These are phyloP conservation scores for Triangularia setosa DNA, from an alignment of 2,329 filamentous ascomycete genomes.

Conservation along the genomic window DNA sequence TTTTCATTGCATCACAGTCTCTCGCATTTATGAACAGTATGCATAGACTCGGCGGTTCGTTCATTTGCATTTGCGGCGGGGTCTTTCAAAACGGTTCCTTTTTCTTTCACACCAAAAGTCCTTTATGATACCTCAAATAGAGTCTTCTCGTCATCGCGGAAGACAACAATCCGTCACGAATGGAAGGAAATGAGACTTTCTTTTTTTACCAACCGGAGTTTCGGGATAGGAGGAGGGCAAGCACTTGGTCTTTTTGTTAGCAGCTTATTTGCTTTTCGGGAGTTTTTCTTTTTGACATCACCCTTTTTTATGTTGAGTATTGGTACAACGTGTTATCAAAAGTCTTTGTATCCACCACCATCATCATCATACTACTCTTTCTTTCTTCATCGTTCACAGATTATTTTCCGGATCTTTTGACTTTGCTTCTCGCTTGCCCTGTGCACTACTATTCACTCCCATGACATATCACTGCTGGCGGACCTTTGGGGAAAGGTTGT, in stretches of 20 bases:
- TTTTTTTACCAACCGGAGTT: constrained; percentile 10
- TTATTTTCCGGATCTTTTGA: neutral
- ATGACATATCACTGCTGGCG: neutral
- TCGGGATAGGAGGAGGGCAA: constrained; percentile 2
- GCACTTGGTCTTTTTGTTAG: neutral
- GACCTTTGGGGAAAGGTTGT: neutral
- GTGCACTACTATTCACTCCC: neutral
- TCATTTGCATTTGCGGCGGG: constrained; percentile 45
- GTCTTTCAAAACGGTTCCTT: constrained; percentile 43
- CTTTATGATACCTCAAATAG: constrained; percentile 48
- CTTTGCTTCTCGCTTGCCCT: neutral
- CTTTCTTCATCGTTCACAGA: neutral
- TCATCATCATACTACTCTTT: neutral
- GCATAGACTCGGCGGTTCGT: constrained; percentile 48
- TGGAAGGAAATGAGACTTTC: constrained; percentile 6
- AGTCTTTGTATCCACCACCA: neutral
- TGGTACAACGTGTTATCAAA: neutral
- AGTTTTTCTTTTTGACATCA: neutral
- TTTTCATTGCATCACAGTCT: constrained; percentile 33
- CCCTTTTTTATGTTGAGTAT: neutral
- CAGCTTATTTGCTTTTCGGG: constrained; percentile 6
- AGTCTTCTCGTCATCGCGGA: constrained; percentile 32
- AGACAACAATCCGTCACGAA: constrained; percentile 28
- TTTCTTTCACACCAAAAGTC: constrained; percentile 39
- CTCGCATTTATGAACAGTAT: constrained; percentile 41